phyloP scores from a whole-genome alignment of 192 early-diverging fungal genomes.

The Backusella tarrabulga region DNA sequence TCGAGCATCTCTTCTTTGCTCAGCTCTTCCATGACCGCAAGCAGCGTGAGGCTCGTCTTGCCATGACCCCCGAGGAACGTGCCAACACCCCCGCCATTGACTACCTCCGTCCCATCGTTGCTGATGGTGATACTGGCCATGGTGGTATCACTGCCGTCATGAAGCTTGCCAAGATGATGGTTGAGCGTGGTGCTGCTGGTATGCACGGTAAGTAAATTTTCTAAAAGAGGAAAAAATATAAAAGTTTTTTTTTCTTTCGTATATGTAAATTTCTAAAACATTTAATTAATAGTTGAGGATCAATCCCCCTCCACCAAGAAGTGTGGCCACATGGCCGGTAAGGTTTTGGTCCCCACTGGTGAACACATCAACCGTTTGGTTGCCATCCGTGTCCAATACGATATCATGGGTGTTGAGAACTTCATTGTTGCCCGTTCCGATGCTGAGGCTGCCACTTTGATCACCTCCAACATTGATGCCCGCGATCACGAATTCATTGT shows the following conservation, averaged over 20 bases:
- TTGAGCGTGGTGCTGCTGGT: constrained; percentile 95
- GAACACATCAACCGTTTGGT: constrained; percentile 98
- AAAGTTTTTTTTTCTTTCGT: not conserved
- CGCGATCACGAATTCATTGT: constrained; percentile 97
- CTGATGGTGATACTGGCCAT: constrained; percentile 98
- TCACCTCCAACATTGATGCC: constrained; percentile 95
- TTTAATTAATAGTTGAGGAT: constrained; percentile 65
- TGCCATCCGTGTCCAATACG: constrained; percentile 93
- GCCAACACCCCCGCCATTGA: constrained; percentile 72
- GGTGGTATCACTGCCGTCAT: constrained; percentile 98
- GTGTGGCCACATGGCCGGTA: constrained; percentile 99
- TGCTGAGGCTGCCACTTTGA: constrained; percentile 94
- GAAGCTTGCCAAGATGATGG: constrained; percentile 98
- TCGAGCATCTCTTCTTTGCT: constrained; percentile 97
- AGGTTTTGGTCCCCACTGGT: constrained; percentile 95
- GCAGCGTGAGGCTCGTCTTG: constrained; percentile 90
- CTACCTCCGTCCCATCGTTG: constrained; percentile 94
- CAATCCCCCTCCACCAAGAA: constrained; percentile 97
- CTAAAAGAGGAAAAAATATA: not conserved
- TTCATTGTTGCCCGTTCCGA: constrained; percentile 94
- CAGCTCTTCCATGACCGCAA: constrained; percentile 98
- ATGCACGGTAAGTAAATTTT: constrained; percentile 61
- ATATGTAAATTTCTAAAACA: not conserved
- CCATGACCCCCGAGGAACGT: constrained; percentile 65
- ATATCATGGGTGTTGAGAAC: constrained; percentile 98